Base-by-base conservation (phyloP, 2,329 filamentous ascomycete species). In the Ophiostoma piceae region DNA sequence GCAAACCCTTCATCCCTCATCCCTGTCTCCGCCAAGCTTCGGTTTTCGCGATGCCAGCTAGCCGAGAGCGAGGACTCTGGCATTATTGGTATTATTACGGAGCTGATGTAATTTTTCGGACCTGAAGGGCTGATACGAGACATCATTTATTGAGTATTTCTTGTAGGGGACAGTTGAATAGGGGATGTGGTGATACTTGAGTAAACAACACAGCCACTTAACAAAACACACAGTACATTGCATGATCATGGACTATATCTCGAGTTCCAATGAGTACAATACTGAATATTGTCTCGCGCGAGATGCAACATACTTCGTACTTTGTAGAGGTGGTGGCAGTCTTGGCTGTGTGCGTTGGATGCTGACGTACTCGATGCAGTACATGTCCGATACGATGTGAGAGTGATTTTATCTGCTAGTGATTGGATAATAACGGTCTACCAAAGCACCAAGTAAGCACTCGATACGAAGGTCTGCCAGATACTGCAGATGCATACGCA, bases 261-360 rank as follows among this genome's bases (percentile, higher is more conserved):
- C 26, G 26, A 29, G 26, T 29, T 29, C 26, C 26, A 29, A 29
- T 29, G 26, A 29, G 26, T 29, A 29, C 26, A 29, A 29, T 29
- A 29, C 26, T 29, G 26, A 29, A 29, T 29, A 29, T 29, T 29
- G 51, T 57, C 12, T 26, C 22, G 51, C n/a, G 8, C 3, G 43
- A 57, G 22, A 9, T 57, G 51, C 51, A 16, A 57, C 51, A 26
- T 29, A 14, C 47, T 9, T 22, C 47, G 19, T 22, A 8, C 1
- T 3, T 3, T 2, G n/a, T 54, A 22, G 47, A 14, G 51, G 22
- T 22, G 51, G 47, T 22, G 51, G 51, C n/a, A 57, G 51, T 12
- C 51, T 57, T 57, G 8, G 51, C 51, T 57, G 51, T 57, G 51
- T 57, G 51, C 51, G 51, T 57, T 57, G 51, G 51, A 57, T 26